Base-by-base conservation (phyloP, 2,329 filamentous ascomycete species). In the Phoma sp. region DNA sequence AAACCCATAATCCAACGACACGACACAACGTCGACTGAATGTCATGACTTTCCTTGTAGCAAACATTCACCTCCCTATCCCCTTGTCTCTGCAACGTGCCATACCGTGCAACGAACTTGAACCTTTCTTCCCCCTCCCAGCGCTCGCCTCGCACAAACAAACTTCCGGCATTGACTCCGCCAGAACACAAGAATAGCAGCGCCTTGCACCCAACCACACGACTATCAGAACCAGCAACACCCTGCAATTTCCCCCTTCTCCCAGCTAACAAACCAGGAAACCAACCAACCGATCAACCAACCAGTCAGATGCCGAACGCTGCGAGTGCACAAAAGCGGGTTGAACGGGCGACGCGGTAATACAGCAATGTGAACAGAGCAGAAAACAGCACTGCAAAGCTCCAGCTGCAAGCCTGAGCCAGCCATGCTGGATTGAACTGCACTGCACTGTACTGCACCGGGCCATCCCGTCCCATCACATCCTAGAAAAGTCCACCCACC, bases 131-230 rank as follows among this genome's bases (percentile, higher is more conserved):
- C 27, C 29, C 19, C 24, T 13, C 17, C 29, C 36, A 33, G 29
- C 15, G 15, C 21, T 41, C 39, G 27, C 35, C 37, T 47, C 19
- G 32, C 43, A 17, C 24, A 37, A 39, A 44, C 44, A 54, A 55
- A 55, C 51, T 44, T 49, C 45, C 51, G 45, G 51, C n/a, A 31
- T 2, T 6, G 43, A 55, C 51, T 55, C 51, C 51, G 45, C 29
- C 40, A 22, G 4, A 19, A 13, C 25, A n/a, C 43, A 37, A 43
- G 32, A 32, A 37, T 17, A 31, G 37, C 50, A 22, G 25, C 41
- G 10, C 27, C 27, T 10, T 29, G 3, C 8, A 8, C 43, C 17
- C 31, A 33, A 41, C 29, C 6, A 8, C 22, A 17, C 21, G 37
- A 52, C 50, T 46, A 46, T 46, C 43, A 43, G 19, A 31, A 19